phyloP scores from a whole-genome alignment of 2,329 filamentous ascomycete species.

The Venturia effusa region DNA sequence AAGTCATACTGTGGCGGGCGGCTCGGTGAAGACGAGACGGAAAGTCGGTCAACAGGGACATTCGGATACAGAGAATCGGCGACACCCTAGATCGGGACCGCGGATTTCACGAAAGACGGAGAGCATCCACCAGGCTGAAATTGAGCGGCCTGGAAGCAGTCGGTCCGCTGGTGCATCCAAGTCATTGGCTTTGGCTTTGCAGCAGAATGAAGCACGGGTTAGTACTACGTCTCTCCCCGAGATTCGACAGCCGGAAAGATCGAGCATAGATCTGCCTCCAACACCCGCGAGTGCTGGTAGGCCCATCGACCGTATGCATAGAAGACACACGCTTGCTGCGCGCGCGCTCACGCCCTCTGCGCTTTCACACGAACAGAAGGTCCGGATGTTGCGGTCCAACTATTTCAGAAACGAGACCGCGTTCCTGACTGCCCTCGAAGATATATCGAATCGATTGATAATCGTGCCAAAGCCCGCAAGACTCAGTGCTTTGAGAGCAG shows the following conservation, averaged over 20 bases:
- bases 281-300: conserved; percentile 30
- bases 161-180: conserved; percentile 14
- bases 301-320: conserved; percentile 24
- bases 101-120: not conserved
- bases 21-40: conserved; percentile 32
- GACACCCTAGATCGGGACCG: not conserved
- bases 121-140: not conserved
- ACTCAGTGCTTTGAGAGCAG: conserved; percentile 68
- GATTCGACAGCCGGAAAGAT: conserved; percentile 40
- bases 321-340: conserved; percentile 48
- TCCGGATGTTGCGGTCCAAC: conserved; percentile 64
- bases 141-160: conserved; percentile 12
- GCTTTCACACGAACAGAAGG: conserved; percentile 55
- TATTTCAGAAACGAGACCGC: conserved; percentile 76
- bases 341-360: conserved; percentile 48
- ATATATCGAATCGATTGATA: conserved; percentile 76
- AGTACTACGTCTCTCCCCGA: conserved; percentile 61
- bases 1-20: conserved; percentile 56
- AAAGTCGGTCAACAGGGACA: conserved; percentile 21
- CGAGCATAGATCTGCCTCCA: conserved; percentile 26
- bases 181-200: conserved; percentile 13
- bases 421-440: conserved; percentile 68
- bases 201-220: conserved; percentile 36
- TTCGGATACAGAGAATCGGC: conserved; percentile 14
- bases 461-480: conserved; percentile 72